Percentiles rank a stretch among this genome's conserved stretches.
Evolutionary conservation across 2,329 filamentous ascomycete species (phyloP).

Genomic region (Aspergillus terreus): DNA sequence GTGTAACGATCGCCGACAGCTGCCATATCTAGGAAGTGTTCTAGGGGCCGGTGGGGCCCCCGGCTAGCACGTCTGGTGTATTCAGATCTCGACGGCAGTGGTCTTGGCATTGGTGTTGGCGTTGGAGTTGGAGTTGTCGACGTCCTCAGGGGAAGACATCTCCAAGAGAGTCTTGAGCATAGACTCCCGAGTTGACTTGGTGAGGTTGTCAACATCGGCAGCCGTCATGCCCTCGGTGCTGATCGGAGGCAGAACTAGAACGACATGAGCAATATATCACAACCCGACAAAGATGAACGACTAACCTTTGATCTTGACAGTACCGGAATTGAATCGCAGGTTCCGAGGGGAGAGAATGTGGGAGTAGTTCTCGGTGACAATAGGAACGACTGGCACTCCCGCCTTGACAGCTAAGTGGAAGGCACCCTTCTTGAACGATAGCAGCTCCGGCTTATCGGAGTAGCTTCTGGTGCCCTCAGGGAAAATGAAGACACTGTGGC

Average conservation of each 20-base stretch:
- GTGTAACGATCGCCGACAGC: neutral
- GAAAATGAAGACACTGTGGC: conserved; percentile 58
- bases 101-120: conserved; percentile 23
- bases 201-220: conserved; percentile 73
- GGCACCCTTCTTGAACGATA: conserved; percentile 98
- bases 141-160: conserved; percentile 32
- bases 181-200: conserved; percentile 63
- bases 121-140: conserved; percentile 14
- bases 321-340: conserved; percentile 63
- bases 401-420: conserved; percentile 96
- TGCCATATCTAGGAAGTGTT: too few relatives aligned
- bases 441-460: conserved; percentile 70
- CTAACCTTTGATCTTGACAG: conserved; percentile 71
- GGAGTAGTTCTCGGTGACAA: conserved; percentile 76
- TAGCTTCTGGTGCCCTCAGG: conserved; percentile 89
- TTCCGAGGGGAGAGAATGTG: conserved; percentile 65
- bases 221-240: conserved; percentile 68
- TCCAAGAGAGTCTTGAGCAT: conserved; percentile 64
- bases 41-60: neutral
- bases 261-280: conserved; percentile 1
- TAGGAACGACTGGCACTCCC: conserved; percentile 85
- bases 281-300: neutral
- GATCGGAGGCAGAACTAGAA: conserved; percentile 72
- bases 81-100: conserved; percentile 35
- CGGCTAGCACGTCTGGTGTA: neutral